Percentiles rank a stretch among this genome's conserved stretches.
These are phyloP conservation scores for Heliamphora pulchella DNA, from an alignment of 179 eudicot genomes.

Conservation along the genomic window DNA sequence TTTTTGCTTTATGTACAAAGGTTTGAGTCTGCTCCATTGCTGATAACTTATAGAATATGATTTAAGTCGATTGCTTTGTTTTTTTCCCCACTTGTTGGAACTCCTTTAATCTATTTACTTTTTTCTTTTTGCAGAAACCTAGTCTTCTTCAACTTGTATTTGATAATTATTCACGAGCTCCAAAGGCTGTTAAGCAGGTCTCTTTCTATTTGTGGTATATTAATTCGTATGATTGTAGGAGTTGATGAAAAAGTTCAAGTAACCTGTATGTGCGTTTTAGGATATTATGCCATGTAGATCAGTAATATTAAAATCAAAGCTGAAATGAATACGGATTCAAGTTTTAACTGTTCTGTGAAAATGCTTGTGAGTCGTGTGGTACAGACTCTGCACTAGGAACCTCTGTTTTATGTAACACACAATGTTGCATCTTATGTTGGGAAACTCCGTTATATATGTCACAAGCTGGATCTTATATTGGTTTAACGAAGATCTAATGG, in stretches of 20 bases:
- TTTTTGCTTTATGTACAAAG: constrained; percentile 91
- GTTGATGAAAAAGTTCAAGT: constrained; percentile 7
- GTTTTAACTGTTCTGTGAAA: neutral
- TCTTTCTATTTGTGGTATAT: constrained; percentile 12
- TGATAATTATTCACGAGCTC: constrained; percentile 56
- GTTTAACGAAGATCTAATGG: neutral
- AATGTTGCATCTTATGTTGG: neutral
- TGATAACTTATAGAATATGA: neutral
- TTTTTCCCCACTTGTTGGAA: neutral
- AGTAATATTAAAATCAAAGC: neutral
- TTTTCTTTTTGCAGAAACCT: constrained; percentile 56
- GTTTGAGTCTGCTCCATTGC: constrained; percentile 27
- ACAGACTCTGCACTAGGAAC: neutral
- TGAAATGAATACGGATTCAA: neutral
- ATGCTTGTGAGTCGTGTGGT: neutral
- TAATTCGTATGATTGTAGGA: neutral
- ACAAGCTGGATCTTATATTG: neutral
- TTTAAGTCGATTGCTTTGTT: neutral
- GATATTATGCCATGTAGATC: neutral
- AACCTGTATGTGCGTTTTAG: neutral
- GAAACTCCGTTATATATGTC: no score
- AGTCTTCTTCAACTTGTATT: constrained; percentile 77
- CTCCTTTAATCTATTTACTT: neutral
- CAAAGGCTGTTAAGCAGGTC: constrained; percentile 91
- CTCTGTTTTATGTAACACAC: neutral